phyloP scores from a whole-genome alignment of 306 rosid species.

The Casuarina glauca region DNA sequence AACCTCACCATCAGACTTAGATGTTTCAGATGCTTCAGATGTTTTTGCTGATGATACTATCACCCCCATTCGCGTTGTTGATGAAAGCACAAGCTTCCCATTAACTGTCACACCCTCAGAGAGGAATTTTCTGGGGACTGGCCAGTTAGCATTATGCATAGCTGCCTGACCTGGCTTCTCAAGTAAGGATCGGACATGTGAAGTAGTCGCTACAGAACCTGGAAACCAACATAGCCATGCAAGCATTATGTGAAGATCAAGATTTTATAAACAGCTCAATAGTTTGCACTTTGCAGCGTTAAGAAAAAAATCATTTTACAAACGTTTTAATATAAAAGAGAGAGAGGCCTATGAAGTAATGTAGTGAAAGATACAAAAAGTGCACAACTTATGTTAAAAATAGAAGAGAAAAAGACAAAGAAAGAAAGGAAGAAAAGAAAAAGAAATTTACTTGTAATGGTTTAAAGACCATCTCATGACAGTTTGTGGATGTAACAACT shows the following conservation, averaged over 20 bases:
- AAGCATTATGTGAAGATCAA: constrained; percentile 18
- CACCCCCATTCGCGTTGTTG: constrained; percentile 44
- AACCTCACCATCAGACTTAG: constrained; percentile 61
- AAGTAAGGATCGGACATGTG: constrained; percentile 48
- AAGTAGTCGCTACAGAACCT: constrained; percentile 58
- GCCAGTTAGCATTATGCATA: constrained; percentile 39
- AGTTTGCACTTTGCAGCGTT: background rate
- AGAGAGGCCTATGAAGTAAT: background rate
- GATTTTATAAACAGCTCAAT: constrained; percentile 12
- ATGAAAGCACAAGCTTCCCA: constrained; percentile 42
- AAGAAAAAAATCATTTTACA: background rate
- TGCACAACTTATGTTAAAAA: background rate
- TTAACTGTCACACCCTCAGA: constrained; percentile 46
- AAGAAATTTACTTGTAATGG: background rate
- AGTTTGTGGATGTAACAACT: background rate
- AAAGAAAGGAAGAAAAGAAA: background rate
- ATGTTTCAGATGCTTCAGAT: constrained; percentile 51
- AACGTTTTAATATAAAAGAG: background rate
- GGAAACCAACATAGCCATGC: constrained; percentile 32
- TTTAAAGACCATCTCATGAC: background rate
- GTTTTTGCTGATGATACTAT: constrained; percentile 58
- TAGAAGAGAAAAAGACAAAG: too few species aligned
- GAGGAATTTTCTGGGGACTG: constrained; percentile 30
- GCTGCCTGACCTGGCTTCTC: constrained; percentile 59
- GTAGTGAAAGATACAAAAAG: background rate